phyloP scores from a whole-genome alignment of 192 early-diverging fungal genomes.

The Coemansia sp. region DNA sequence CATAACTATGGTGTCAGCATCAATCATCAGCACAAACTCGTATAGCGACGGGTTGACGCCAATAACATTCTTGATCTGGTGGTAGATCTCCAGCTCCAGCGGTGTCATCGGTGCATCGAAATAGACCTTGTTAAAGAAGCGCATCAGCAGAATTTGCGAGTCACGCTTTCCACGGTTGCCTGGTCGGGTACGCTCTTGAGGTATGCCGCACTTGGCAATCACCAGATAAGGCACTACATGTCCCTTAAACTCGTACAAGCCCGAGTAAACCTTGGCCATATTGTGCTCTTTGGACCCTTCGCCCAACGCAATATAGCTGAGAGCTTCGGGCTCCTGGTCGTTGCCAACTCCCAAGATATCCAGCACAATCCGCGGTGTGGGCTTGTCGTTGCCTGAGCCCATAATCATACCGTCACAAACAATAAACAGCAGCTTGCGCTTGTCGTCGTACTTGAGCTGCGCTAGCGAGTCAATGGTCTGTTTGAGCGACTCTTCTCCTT shows the following conservation, averaged over 20 bases:
- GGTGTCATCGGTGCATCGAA: conserved; percentile 92
- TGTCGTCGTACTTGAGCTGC: conserved; percentile 89
- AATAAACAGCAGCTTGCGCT: conserved; percentile 94
- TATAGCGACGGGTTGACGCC: conserved; percentile 95
- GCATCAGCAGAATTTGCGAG: conserved; percentile 97
- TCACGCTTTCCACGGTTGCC: conserved; percentile 99
- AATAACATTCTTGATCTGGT: conserved; percentile 99
- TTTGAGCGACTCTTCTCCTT: conserved; percentile 89
- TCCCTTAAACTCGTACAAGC: conserved; percentile 89
- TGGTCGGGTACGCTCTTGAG: conserved; percentile 79
- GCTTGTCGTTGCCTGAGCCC: conserved; percentile 93
- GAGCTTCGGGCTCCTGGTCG: conserved; percentile 77
- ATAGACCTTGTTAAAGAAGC: conserved; percentile 95
- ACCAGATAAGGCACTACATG: conserved; percentile 96
- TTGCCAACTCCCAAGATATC: conserved; percentile 93
- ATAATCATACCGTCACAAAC: conserved; percentile 97
- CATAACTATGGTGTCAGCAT: conserved; percentile 93
- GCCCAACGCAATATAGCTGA: conserved; percentile 83
- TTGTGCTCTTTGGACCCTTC: conserved; percentile 94
- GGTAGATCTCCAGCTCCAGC: conserved; percentile 95
- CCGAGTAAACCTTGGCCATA: conserved; percentile 96
- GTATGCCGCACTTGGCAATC: conserved; percentile 90
- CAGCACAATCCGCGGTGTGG: conserved; percentile 94
- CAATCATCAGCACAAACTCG: conserved; percentile 97
- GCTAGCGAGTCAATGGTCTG: conserved; percentile 95